Base-by-base conservation (phyloP, 768 basidiomycete species). In the Tricholomella constricta region DNA sequence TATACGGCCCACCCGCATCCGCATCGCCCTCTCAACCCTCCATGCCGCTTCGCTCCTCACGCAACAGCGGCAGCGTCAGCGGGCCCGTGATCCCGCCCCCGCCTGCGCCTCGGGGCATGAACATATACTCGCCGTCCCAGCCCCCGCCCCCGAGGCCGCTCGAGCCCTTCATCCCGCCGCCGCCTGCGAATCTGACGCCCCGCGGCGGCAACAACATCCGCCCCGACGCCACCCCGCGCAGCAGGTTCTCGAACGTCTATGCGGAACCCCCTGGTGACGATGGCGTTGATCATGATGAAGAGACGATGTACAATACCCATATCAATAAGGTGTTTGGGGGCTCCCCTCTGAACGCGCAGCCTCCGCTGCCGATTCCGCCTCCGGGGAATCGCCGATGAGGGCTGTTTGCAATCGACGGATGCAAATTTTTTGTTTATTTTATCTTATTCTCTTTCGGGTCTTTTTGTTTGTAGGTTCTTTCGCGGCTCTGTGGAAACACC, bases 231-330 rank as follows among this genome's bases (percentile, higher is more conserved):
- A 46, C 45, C 9, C 34, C 31, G 2, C 46, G 34, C 7, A 15
- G 34, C 4, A 35, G 35, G 46, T 48, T 37, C 46, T 9, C 15
- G 15, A 22, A 29, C 6, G 20, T 46, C 6, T 5, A 14, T 32
- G 29, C 15, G 29, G 32, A 42, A 10, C 41, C 41, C 14, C 29
- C 42, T 20, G 49, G 38, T 22, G 37, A 48, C 27, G 35, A 38
- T 23, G 35, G 25, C 6, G 9, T 37, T 4, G 47, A 32, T 42
- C 29, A 43, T 19, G 40, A 42, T 23, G 31, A 42, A 26, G 31
- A 51, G 41, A 51, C 49, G 31, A 34, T 26, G 31, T 22, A 31
- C 40, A 51, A 51, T 36, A 51, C 49, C 32, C 34, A 44, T 6
- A 20, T 17, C 1, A 43, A 43, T 43, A 22, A 23, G 36, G 17